phyloP scores from a whole-genome alignment of 345 rosid genomes.

The Moricandia moricandioides region DNA sequence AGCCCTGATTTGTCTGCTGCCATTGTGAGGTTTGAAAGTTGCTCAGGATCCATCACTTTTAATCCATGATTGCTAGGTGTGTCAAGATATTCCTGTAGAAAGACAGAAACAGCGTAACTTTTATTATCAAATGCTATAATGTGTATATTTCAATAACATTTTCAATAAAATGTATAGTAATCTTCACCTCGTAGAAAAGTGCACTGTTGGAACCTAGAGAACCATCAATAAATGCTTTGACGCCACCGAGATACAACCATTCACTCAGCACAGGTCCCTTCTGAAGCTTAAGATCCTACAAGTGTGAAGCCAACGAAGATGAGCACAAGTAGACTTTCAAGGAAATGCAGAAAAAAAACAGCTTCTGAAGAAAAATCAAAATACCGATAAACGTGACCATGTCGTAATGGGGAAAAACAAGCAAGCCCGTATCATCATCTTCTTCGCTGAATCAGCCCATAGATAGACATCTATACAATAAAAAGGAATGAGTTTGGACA shows the following conservation, averaged over 20 bases:
- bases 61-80: slow-evolving; percentile 75
- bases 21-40: slow-evolving; percentile 63
- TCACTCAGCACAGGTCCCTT: slow-evolving; percentile 55
- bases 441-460: slow-evolving; percentile 74
- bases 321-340: background rate
- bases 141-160: background rate
- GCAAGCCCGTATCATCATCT: slow-evolving; percentile 80
- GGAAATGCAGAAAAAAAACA: background rate
- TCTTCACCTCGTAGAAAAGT: slow-evolving; percentile 76
- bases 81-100: slow-evolving; percentile 61
- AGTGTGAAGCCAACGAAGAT: background rate
- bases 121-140: background rate
- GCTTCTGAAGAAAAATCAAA: slow-evolving; percentile 32
- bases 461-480: slow-evolving; percentile 65
- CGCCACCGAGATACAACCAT: slow-evolving; percentile 84
- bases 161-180: background rate
- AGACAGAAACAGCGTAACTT: background rate
- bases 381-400: slow-evolving; percentile 67
- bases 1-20: slow-evolving; percentile 74
- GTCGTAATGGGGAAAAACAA: slow-evolving; percentile 82
- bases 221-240: slow-evolving; percentile 93
- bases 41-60: slow-evolving; percentile 52
- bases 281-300: slow-evolving; percentile 54
- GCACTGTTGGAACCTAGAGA: slow-evolving; percentile 89
- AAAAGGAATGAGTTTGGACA: background rate